These are phyloP conservation scores for Colletotrichum sp. DNA, from an alignment of 2,329 filamentous ascomycete species.

Conservation along the genomic window DNA sequence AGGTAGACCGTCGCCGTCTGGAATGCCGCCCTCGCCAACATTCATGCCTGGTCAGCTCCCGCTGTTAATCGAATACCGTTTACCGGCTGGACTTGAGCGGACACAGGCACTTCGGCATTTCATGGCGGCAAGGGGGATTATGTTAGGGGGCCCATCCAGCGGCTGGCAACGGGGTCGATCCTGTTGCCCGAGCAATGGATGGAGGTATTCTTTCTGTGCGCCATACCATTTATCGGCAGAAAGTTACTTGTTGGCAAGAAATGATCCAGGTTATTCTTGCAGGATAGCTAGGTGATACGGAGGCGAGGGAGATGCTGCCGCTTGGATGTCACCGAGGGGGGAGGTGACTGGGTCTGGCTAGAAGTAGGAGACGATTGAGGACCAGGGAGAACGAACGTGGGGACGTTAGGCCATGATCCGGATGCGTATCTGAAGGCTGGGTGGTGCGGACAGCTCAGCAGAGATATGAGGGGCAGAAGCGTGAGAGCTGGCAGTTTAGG, in stretches of 20 bases:
- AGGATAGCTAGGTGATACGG: neutral
- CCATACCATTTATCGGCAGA: neutral
- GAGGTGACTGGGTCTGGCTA: neutral
- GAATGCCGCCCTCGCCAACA: neutral
- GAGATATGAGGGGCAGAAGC: constrained; percentile 1
- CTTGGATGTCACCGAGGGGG: neutral
- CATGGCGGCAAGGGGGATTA: neutral
- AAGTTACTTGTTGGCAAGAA: neutral
- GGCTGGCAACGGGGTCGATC: neutral
- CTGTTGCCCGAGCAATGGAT: neutral
- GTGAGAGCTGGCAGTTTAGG: constrained; percentile 7
- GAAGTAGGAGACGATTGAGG: neutral
- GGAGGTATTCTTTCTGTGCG: neutral
- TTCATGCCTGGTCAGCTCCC: neutral
- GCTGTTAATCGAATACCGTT: neutral
- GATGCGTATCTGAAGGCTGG: constrained; percentile 15
- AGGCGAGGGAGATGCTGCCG: neutral
- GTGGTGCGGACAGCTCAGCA: neutral
- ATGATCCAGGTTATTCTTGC: neutral
- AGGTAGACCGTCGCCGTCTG: neutral
- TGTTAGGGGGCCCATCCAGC: neutral
- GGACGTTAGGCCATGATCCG: neutral
- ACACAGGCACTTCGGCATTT: neutral
- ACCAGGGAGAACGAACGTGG: neutral
- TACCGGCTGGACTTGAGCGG: neutral